Evolutionary conservation across 1,284 basidiomycete species (phyloP), one percentile per base, ranked within the genome.

Genomic region (Ceratobasidium sp.): DNA sequence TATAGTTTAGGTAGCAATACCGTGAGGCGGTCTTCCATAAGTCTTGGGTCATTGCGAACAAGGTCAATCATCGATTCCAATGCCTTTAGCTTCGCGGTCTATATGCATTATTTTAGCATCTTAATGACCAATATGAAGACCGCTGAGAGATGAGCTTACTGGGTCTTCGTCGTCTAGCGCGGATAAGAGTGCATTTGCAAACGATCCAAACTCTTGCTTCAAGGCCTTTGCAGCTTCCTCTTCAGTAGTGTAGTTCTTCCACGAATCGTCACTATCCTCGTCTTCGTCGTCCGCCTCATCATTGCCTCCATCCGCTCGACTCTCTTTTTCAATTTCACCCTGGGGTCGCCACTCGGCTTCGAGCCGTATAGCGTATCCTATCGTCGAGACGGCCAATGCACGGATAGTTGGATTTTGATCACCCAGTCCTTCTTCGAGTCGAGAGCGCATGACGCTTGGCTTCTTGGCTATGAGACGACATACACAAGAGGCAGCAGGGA

Each of bases 401-500:
- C 96, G 90, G 20, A 93, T 90, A n/a, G 92, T 88, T 1, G 92
- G 88, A 80, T 91, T 92, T 10, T 87, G 85, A 82, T 94, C 91
- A 48, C 84, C 87, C 81, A 96, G 91, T 59, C 92, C 91, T 56
- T 88, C 89, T 91, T 97, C 95, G 23, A 98, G 90, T 82, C 96
- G 94, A 7, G 93, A 95, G 15, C 99, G 87, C 84, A 97, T 98
- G 81, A 92, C 91, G 0, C 91, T 89, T 4, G 97, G 96, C 74
- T 97, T 93, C 0, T 94, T 94, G 0, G 94, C 94, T 0, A 96
- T 97, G 57, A 99, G 88, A 84, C 98, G 96, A 62, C 97, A 97
- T 23, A 99, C 89, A 84, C 97, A 99, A 26, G 98, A 97, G 59
- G 97, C 96, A 46, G 96, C 95, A 77, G 98, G 95, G 83, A 97